These are phyloP conservation scores for Monosporascus sp. DNA, from an alignment of 2,329 filamentous ascomycete species.

Conservation along the genomic window DNA sequence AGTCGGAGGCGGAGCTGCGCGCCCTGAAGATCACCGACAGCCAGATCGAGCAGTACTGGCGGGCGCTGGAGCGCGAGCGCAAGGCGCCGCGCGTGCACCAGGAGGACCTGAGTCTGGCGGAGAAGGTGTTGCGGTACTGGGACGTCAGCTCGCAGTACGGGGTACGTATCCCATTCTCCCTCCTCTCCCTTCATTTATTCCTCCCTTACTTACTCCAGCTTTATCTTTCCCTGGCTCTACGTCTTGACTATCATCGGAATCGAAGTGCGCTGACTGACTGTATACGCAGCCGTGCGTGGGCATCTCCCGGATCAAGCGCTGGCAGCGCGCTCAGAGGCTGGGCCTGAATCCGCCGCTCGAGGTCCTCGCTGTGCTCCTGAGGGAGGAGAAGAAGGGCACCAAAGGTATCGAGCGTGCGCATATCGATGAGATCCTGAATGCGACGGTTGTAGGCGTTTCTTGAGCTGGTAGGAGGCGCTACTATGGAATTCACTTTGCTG, in stretches of 20 bases:
- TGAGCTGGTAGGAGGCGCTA: conserved; percentile 10
- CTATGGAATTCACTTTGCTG: neutral
- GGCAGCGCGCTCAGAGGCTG: conserved; percentile 80
- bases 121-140: conserved; percentile 88
- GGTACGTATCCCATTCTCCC: conserved; percentile 50
- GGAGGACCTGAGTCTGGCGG: conserved; percentile 61
- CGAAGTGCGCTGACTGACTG: too few relatives aligned
- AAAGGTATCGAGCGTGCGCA: conserved; percentile 60
- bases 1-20: conserved; percentile 46
- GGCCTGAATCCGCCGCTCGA: conserved; percentile 84
- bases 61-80: conserved; percentile 61
- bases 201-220: neutral
- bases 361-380: conserved; percentile 78
- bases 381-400: conserved; percentile 57
- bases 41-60: conserved; percentile 76
- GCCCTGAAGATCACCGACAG: conserved; percentile 62
- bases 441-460: conserved; percentile 34
- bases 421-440: conserved; percentile 63
- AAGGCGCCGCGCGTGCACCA: conserved; percentile 73
- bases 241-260: neutral
- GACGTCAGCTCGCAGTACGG: conserved; percentile 90
- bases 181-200: neutral
- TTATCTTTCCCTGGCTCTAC: neutral
- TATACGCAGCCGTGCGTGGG: conserved; percentile 74
- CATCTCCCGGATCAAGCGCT: conserved; percentile 73